Evolutionary conservation across 768 basidiomycete genomes (phyloP), one percentile per base, ranked within the genome.

Genomic region (Macrolepiota albuminosa): DNA sequence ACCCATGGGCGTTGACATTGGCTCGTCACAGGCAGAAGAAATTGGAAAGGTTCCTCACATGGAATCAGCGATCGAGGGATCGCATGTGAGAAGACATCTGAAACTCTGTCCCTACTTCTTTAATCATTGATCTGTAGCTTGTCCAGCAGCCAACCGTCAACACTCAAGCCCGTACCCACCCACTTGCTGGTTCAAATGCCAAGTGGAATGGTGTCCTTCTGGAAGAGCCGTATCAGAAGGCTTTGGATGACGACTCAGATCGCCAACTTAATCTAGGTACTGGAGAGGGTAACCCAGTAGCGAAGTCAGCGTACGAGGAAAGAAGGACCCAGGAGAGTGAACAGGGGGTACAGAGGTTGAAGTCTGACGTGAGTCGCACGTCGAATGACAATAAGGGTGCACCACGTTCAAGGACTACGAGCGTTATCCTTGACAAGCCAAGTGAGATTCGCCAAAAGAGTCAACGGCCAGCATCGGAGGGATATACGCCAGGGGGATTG

Each of bases 131-230:
- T 33, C 16, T 51, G 6, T 42, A n/a, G 63, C 33, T 24, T 24
- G 14, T 47, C 5, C 49, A 54, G 37, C 55, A 58, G 29, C 64
- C 65, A 24, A 16, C 33, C 0, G 47, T 70, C 4, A 63, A 65
- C 34, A 61, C 59, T 1, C 43, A 60, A 18, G 56, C 64, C 8
- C 64, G 64, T 5, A 65, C 65, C 8, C 63, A 66, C 33, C 66
- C 69, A 4, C 58, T 69, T 16, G 65, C 53, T 2, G 59, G 61
- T 14, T 34, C 58, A 5, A 61, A 54, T 1, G 64, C 65, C 2
- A 61, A 53, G 26, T 66, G 62, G 62, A 62, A 63, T 9, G 66
- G 68, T 9, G 53, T 69, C 18, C 62, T 58, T 1, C 45, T 68
- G 36, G 53, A 61, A 16, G 65, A 69, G 54, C 18, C 40, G 6